Base-by-base conservation (phyloP, 2,329 filamentous ascomycete species). In the Phyllosticta paracitricarpa region DNA sequence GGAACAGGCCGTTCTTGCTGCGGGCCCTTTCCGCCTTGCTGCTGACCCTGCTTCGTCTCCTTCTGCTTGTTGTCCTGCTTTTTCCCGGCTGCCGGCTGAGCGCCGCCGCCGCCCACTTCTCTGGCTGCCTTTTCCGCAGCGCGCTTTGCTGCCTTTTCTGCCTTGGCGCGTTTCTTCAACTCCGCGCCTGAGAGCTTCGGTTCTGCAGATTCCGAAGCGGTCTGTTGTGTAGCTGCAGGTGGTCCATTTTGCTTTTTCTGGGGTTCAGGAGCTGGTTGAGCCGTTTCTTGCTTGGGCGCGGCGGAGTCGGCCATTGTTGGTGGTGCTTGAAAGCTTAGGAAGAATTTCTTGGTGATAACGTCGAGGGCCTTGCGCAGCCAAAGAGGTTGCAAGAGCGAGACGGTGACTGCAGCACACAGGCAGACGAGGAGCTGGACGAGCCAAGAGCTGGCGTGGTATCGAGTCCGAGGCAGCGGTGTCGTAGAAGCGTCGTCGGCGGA, bases 151-250 rank as follows among this genome's bases (percentile, higher is more conserved):
- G 89, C 88, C 78, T 97, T 97, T 73, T 97, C 93, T 33, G 90
- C 92, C 73, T 96, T 93, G 64, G 88, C 88, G 72, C 85, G 86
- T 69, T 92, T 93, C 77, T 97, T 97, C 69, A 96, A 72, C 74
- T 96, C 89, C 22, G 90, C 91, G 40, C 82, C 82, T 1, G 88
- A 85, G 33, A 89, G 78, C 72, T 89, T 89, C 68, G 72, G 68
- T 54, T 74, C 69, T 19, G 64, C 65, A 12, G 64, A 64, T 33
- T 40, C 33, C 30, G 56, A 33, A 14, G 48, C 57, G 57, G 57
- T 33, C 1, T 56, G 17, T 17, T 17, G 40, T 7, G 40, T 48
- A n/a, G 6, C 14, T 2, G 40, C 4, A n/a, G 40, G 7, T 30
- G 28, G 3, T 48, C 40, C 40, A 48, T 48, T 48, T 17, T 48